These are phyloP conservation scores for Aspergillus uvarum DNA, from an alignment of 2,329 filamentous ascomycete species.

Conservation along the genomic window DNA sequence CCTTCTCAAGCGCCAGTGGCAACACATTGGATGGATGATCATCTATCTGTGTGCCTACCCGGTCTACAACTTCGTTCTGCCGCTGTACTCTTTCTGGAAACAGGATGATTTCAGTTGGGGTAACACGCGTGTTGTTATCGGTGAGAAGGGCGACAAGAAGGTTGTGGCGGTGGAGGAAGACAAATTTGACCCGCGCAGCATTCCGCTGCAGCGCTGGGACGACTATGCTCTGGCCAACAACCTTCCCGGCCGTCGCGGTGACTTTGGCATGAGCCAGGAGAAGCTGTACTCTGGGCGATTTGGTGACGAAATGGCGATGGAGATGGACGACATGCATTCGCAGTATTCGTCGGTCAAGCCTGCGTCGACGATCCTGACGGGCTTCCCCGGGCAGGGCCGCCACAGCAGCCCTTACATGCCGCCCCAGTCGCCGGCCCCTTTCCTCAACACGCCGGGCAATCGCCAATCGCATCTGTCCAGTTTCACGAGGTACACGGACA, in stretches of 20 bases:
- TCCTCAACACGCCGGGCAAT: slow-evolving; percentile 55
- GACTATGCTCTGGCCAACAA: slow-evolving; percentile 87
- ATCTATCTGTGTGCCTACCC: slow-evolving; percentile 97
- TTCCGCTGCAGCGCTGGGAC: slow-evolving; percentile 95
- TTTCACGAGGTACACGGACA: slow-evolving; percentile 62
- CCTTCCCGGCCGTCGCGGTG: slow-evolving; percentile 84
- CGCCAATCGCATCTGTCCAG: slow-evolving; percentile 71
- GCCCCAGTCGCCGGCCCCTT: slow-evolving; percentile 75
- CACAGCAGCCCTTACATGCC: slow-evolving; percentile 67
- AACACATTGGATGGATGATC: slow-evolving; percentile 86
- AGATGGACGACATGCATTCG: slow-evolving; percentile 98
- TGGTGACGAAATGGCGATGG: slow-evolving; percentile 71
- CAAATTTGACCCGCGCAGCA: slow-evolving; percentile 84
- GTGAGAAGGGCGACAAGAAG: slow-evolving; percentile 87
- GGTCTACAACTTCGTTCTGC: slow-evolving; percentile 86
- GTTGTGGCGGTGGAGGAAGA: slow-evolving; percentile 82
- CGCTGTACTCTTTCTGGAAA: slow-evolving; percentile 99
- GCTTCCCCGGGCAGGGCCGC: slow-evolving; percentile 67
- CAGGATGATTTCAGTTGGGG: slow-evolving; percentile 99
- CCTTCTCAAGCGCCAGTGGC: slow-evolving; percentile 95
- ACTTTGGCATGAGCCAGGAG: slow-evolving; percentile 62
- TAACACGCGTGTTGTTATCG: slow-evolving; percentile 95
- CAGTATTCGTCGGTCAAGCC: slow-evolving; percentile 91
- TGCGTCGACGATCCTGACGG: slow-evolving; percentile 80
- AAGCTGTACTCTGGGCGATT: slow-evolving; percentile 60